These are phyloP conservation scores for Annulohypoxylon maeteangense DNA, from an alignment of 495 filamentous ascomycete genomes.

Conservation along the genomic window DNA sequence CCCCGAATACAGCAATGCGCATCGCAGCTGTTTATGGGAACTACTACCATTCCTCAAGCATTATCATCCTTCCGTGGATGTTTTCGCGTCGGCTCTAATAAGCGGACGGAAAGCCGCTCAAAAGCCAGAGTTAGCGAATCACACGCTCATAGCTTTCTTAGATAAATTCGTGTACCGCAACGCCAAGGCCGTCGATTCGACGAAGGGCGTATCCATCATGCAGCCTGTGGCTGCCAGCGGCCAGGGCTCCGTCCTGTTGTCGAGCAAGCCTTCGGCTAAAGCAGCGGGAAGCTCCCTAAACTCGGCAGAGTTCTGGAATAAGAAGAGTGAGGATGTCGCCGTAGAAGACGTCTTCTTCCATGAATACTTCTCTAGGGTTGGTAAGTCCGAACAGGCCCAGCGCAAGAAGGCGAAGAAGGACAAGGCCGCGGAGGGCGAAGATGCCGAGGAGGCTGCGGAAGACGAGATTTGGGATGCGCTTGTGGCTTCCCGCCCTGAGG, in stretches of 20 bases:
- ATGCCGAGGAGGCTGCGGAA: constrained; percentile 67
- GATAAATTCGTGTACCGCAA: constrained; percentile 97
- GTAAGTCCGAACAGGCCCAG: constrained; percentile 68
- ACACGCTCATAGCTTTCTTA: constrained; percentile 93
- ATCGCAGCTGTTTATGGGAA: constrained; percentile 93
- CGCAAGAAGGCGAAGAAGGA: constrained; percentile 65
- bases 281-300: constrained; percentile 72
- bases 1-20: constrained; percentile 89
- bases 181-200: constrained; percentile 72
- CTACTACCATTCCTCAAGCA: constrained; percentile 81
- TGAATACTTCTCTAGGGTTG: constrained; percentile 86
- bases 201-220: constrained; percentile 90
- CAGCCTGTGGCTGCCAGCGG: constrained; percentile 81
- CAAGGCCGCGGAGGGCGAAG: constrained; percentile 52
- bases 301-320: constrained; percentile 89
- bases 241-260: constrained; percentile 71
- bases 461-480: constrained; percentile 94
- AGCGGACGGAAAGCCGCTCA: constrained; percentile 72
- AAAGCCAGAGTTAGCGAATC: constrained; percentile 87
- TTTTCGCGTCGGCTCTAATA: constrained; percentile 79
- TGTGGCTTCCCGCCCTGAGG: constrained; percentile 79
- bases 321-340: constrained; percentile 83
- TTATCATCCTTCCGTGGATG: constrained; percentile 95
- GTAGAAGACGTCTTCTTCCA: constrained; percentile 98
- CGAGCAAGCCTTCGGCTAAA: constrained; percentile 60